These are phyloP conservation scores for Aegilops bicornis DNA, from an alignment of 176 grass and related monocot genomes.

Conservation along the genomic window DNA sequence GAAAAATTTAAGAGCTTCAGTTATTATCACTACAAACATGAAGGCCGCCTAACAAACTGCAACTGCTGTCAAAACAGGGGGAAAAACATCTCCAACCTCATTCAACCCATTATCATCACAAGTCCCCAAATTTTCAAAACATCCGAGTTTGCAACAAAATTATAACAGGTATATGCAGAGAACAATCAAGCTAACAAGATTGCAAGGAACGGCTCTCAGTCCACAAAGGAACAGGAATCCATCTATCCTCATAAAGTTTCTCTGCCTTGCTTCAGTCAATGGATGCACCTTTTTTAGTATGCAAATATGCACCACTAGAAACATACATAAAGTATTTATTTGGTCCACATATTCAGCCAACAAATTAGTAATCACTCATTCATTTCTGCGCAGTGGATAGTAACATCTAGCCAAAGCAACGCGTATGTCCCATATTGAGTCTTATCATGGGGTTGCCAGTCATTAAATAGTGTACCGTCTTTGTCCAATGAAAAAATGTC, in stretches of 20 bases:
- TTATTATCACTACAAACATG: not conserved
- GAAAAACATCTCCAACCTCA: not conserved
- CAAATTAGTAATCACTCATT: constrained; percentile 4
- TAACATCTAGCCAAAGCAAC: not conserved
- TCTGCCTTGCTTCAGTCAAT: not conserved
- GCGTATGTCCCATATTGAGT: not conserved
- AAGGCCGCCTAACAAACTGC: not conserved
- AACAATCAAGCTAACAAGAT: not conserved
- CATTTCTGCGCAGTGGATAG: not conserved
- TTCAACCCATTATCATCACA: not conserved
- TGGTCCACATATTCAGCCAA: not conserved
- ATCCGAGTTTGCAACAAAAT: not conserved
- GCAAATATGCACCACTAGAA: not conserved
- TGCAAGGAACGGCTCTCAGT: not conserved
- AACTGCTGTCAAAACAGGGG: not conserved
- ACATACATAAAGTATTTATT: not conserved
- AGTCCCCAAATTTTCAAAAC: not conserved
- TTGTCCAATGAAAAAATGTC: not conserved
- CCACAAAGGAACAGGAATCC: not conserved
- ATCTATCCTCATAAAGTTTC: constrained; percentile 4
- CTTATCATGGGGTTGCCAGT: not conserved
- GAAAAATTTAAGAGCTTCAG: not conserved
- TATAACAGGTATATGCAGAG: not conserved
- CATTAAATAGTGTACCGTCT: not conserved
- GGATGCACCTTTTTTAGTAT: not conserved